These are phyloP conservation scores for Niveomyces coronatus DNA, from an alignment of 2,329 filamentous ascomycete genomes.

Conservation along the genomic window DNA sequence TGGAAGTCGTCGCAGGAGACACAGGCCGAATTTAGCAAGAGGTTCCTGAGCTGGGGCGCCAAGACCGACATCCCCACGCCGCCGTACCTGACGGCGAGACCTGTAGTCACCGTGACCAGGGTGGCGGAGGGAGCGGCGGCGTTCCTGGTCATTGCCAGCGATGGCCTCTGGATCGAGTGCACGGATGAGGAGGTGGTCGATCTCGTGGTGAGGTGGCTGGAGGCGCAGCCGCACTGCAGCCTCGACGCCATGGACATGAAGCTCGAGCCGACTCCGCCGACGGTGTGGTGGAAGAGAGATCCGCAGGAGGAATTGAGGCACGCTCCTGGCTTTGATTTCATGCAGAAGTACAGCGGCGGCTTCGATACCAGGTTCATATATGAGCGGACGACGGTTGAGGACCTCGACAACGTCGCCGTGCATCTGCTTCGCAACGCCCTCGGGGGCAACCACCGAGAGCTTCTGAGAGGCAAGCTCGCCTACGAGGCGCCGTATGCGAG, in stretches of 20 bases:
- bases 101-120: constrained; percentile 45
- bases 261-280: neutral
- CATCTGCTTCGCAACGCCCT: constrained; percentile 68
- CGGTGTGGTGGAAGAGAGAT: constrained; percentile 2
- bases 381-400: constrained; percentile 6
- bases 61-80: constrained; percentile 36
- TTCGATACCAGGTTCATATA: constrained; percentile 4
- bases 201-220: constrained; percentile 40
- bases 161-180: constrained; percentile 52
- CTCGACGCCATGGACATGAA: neutral
- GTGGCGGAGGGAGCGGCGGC: constrained; percentile 28
- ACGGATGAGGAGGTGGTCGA: constrained; percentile 42
- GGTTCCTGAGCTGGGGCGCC: constrained; percentile 32
- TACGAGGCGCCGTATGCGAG: constrained; percentile 59
- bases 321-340: neutral
- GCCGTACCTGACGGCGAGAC: constrained; percentile 55
- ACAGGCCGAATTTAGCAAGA: constrained; percentile 19
- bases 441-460: constrained; percentile 61
- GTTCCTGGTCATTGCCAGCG: constrained; percentile 50
- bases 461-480: constrained; percentile 59
- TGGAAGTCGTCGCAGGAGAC: constrained; percentile 50
- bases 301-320: neutral
- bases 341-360: constrained; percentile 2
- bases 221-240: neutral
- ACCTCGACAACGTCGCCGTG: constrained; percentile 56